phyloP scores from a whole-genome alignment of 106 monocot genomes.

The Dendrobium catenatum region DNA sequence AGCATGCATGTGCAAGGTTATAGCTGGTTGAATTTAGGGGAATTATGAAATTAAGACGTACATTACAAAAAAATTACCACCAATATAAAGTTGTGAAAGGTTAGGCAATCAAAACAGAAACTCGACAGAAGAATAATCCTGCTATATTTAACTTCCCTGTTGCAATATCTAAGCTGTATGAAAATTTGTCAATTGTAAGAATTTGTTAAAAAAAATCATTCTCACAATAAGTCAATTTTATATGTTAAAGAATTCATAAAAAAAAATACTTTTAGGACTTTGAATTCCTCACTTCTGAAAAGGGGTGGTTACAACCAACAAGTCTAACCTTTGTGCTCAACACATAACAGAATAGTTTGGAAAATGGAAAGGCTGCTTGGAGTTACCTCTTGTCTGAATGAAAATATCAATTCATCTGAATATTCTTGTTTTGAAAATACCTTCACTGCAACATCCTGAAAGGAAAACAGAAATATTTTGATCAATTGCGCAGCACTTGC shows the following conservation, averaged over 20 bases:
- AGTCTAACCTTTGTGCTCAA: not conserved
- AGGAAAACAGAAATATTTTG: slow-evolving; percentile 10
- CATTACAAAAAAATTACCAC: not conserved
- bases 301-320: not conserved
- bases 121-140: not conserved
- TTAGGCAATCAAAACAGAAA: not conserved
- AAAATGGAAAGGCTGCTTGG: not conserved
- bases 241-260: not conserved
- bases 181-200: not conserved
- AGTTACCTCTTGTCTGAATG: slow-evolving; percentile 90
- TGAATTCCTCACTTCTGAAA: not conserved
- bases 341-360: not conserved
- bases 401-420: slow-evolving; percentile 73
- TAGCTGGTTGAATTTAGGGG: not conserved
- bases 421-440: slow-evolving; percentile 94
- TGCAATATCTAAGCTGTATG: not conserved
- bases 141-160: not conserved
- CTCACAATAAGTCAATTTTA: not conserved
- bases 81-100: not conserved
- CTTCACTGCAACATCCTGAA: slow-evolving; percentile 97
- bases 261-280: not conserved
- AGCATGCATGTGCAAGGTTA: not conserved
- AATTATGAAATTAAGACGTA: not conserved
- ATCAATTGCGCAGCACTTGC: not conserved
- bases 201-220: not conserved